Evolutionary conservation across 2,329 filamentous ascomycete genomes (phyloP), one percentile per base, ranked within the genome.

Genomic region (Rutstroemia sp.): DNA sequence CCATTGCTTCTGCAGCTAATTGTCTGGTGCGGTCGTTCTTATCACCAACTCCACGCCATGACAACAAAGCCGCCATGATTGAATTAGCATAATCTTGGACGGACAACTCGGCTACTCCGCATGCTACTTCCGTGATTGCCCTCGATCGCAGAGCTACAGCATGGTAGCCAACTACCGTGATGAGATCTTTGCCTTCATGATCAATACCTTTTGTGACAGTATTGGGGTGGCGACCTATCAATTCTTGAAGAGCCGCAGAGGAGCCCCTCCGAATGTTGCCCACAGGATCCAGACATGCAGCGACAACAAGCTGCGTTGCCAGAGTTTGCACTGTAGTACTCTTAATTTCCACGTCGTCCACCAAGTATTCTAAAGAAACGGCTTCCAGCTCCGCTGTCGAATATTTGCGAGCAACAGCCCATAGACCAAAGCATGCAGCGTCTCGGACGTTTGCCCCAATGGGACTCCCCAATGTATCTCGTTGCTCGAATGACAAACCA

Each of bases 391-490:
- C 92, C 0, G 75, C 68, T 0, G 91, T 96, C 1, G 82, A 85
- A 66, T 97, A 99, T 54, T 92, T 86, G 55, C 94, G 81, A 21
- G 92, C 90, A 7, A 97, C 71, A 1, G 92, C 88, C 94, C 94
- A 99, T 23, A 97, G 86, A 6, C 94, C 94, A 69, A 97, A 99
- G 69, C 92, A 96, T 3, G 94, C 90, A 12, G 94, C 92, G 73
- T 99, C 94, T 48, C 94, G 83, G 16, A 99, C 92, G 64, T 95
- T 96, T 1, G 89, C 87, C 2, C 94, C 94, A 10, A 92, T 78
- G 3, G 90, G 92, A 12, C 81, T 84, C n/a, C 94, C 92, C 3
- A 90, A 90, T 0, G 90, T 82, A 47, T 87, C 88, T 58, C 92
- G 81, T 66, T 96, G 90, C 71, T 99, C 92, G 67, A 97, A 99